These are phyloP conservation scores for Colletotrichum acutatum DNA, from an alignment of 2,329 filamentous ascomycete genomes.

Conservation along the genomic window DNA sequence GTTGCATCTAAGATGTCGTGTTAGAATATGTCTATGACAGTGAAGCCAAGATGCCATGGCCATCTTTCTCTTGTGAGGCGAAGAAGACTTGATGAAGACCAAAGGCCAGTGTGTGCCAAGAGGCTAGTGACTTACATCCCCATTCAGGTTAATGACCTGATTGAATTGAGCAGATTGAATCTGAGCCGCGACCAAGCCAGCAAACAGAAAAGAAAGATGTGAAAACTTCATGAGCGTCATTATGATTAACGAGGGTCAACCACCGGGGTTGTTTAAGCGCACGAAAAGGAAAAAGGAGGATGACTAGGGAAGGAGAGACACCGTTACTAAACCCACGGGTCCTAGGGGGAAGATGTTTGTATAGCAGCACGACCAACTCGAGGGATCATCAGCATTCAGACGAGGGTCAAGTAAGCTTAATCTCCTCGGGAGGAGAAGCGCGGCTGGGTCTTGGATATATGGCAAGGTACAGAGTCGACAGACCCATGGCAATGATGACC, in stretches of 20 bases:
- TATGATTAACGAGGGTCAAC: slow-evolving; percentile 37
- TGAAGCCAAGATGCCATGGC: too few relatives aligned
- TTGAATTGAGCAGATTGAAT: slow-evolving; percentile 36
- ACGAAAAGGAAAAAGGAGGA: slow-evolving; percentile 10
- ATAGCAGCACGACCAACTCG: slow-evolving; percentile 19
- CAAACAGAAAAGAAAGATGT: slow-evolving; percentile 28
- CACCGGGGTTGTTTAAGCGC: slow-evolving; percentile 29
- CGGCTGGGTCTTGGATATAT: slow-evolving; percentile 30
- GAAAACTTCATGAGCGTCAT: slow-evolving; percentile 36
- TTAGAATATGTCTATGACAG: not conserved
- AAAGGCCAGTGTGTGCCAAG: too few relatives aligned
- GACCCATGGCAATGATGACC: not conserved
- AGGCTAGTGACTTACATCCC: slow-evolving; percentile 35
- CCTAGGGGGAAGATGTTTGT: slow-evolving; percentile 32
- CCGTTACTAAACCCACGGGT: slow-evolving; percentile 36
- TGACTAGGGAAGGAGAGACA: slow-evolving; percentile 34
- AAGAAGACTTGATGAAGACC: not conserved
- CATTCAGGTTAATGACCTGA: slow-evolving; percentile 39
- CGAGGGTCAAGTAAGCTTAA: slow-evolving; percentile 29
- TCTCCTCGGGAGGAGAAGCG: not conserved
- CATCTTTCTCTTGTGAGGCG: not conserved
- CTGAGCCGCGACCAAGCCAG: slow-evolving; percentile 33
- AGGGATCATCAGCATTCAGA: slow-evolving; percentile 22
- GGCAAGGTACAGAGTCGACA: not conserved
- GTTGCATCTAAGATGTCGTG: slow-evolving; percentile 33